These are phyloP conservation scores for Pseudogymnoascus pannorum DNA, from an alignment of 2,329 filamentous ascomycete species.

Conservation along the genomic window DNA sequence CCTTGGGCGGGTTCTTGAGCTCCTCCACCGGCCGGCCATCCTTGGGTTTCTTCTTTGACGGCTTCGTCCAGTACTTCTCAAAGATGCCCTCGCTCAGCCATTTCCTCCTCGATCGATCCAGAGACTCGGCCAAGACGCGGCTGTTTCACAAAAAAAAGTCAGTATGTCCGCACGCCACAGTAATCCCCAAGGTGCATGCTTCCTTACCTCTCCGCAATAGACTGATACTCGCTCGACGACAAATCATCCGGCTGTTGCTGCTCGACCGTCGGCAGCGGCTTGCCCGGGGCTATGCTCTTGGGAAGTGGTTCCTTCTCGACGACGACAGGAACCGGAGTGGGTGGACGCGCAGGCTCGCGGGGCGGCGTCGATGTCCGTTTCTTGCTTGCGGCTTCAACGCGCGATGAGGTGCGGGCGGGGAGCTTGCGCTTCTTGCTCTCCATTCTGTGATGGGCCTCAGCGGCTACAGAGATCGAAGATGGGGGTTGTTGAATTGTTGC, in stretches of 20 bases:
- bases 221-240: conserved; percentile 60
- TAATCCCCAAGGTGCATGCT: background rate
- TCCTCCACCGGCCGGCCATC: conserved; percentile 44
- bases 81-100: conserved; percentile 69
- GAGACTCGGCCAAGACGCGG: conserved; percentile 66
- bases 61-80: conserved; percentile 72
- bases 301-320: conserved; percentile 42
- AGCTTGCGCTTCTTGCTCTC: conserved; percentile 60
- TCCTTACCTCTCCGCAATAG: conserved; percentile 60
- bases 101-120: conserved; percentile 63
- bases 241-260: conserved; percentile 59
- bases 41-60: conserved; percentile 59
- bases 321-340: conserved; percentile 28
- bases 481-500: conserved; percentile 14
- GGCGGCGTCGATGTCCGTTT: conserved; percentile 51
- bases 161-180: conserved; percentile 10
- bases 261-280: conserved; percentile 64
- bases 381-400: conserved; percentile 53
- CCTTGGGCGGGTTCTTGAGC: conserved; percentile 59
- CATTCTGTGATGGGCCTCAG: conserved; percentile 35
- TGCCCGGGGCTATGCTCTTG: conserved; percentile 53
- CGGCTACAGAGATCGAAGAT: background rate
- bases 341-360: conserved; percentile 36
- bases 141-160: conserved; percentile 35
- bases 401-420: conserved; percentile 53